These are phyloP conservation scores for Iberis amara DNA, from an alignment of 441 rosid species.

Conservation along the genomic window DNA sequence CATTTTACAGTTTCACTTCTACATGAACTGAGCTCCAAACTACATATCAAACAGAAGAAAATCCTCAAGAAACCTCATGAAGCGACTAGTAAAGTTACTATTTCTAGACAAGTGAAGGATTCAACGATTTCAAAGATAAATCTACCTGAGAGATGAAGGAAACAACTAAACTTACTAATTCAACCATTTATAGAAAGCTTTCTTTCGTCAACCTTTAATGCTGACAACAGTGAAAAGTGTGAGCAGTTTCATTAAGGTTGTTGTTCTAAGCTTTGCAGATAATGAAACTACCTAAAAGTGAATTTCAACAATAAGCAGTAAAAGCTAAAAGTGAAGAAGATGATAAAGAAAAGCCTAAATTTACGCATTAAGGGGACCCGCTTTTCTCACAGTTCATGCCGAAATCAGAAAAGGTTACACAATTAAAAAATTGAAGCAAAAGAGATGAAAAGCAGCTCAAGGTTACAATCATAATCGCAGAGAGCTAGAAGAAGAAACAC, in stretches of 20 bases:
- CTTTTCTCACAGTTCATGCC: constrained; percentile 25
- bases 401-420: constrained; percentile 23
- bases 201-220: background rate
- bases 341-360: constrained; percentile 26
- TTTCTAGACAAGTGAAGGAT: constrained; percentile 4
- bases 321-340: constrained; percentile 22
- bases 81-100: background rate
- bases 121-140: background rate
- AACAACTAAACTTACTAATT: constrained; percentile 3
- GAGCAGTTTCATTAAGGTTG: constrained; percentile 25
- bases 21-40: constrained; percentile 6
- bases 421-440: constrained; percentile 20
- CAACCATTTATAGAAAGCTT: constrained; percentile 7
- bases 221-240: constrained; percentile 12
- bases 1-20: background rate
- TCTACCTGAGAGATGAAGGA: background rate
- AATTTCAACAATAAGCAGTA: constrained; percentile 19
- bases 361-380: constrained; percentile 28
- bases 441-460: too few species aligned
- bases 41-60: constrained; percentile 8
- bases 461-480: constrained; percentile 4
- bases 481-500: background rate
- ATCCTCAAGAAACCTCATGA: constrained; percentile 3
- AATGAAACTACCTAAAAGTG: constrained; percentile 9
- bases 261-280: constrained; percentile 14